Base-by-base conservation (phyloP, 345 rosid genomes). In the Salix arbutifolia region DNA sequence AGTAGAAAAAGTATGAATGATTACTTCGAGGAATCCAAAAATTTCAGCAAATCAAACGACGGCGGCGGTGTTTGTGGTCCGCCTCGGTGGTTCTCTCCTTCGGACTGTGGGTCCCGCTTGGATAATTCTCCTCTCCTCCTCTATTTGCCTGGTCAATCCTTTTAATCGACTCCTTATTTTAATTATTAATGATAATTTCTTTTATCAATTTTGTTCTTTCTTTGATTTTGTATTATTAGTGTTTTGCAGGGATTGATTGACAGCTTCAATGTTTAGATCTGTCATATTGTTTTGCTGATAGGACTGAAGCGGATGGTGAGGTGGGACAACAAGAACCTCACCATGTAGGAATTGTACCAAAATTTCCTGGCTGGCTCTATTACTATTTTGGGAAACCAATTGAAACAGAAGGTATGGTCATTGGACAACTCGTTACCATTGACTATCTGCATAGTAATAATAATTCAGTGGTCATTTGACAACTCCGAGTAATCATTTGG, bases 321-420 rank as follows among this genome's bases (percentile, higher is more conserved):
- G 80, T 90, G 53, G 72, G 73, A 21, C 83, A 88, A 72, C 94
- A 90, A 80, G 84, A 82, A 30, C 56, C 81, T 31, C 86, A 89
- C 84, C 8, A 85, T 2, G 94, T 94, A 58, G 84, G 87, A 40
- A 38, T 88, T 65, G 14, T 83, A 77, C 98, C 98, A 65, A 94
- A 89, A 80, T 61, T 91, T 69, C 98, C 98, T 0, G 97, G 97
- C 44, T 83, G 90, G 64, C 88, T 90, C 71, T 94, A 94, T 83
- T 92, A 74, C 74, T 83, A 86, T 73, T 94, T 92, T 11, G 95
- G 94, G 26, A 92, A 89, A 78, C 94, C 98, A 70, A 90, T 94
- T 30, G 88, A 91, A 67, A 88, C 92, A 6, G 75, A 81, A 88
- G 95, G 97, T 92, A 84, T 12, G 69, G 2, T 50, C 26, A 25